Conservation (phyloP, 148 eudicot species). For the Drosera capensis region DNA sequence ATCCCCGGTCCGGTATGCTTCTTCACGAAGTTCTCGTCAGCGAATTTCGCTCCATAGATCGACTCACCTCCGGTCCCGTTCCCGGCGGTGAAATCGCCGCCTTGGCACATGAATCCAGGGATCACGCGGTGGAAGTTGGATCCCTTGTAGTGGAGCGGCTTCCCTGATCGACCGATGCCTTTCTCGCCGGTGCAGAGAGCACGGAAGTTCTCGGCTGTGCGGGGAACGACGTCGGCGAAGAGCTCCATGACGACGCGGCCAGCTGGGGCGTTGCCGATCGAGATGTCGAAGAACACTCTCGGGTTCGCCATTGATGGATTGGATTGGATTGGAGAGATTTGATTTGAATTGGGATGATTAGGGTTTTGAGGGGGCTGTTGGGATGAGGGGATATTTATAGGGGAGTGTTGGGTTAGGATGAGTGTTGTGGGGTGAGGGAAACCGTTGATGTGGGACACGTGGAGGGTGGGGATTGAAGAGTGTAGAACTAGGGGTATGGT, state of each 20-base stretch:
- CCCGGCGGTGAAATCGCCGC: conserved; percentile 41
- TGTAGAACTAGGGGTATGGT: no score
- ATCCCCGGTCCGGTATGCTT: conserved; percentile 57
- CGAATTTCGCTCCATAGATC: conserved; percentile 35
- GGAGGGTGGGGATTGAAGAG: no score
- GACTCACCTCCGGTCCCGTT: conserved; percentile 54
- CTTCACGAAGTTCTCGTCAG: conserved; percentile 39
- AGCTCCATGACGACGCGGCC: conserved; percentile 47
- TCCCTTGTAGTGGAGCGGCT: conserved; percentile 43
- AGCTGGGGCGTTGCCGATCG: conserved; percentile 26
- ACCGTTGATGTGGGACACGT: no score
- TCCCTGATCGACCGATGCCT: conserved; percentile 26
- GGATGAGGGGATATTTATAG: no score
- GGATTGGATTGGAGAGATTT: no score
- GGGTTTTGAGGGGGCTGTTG: no score
- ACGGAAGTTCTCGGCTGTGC: conserved; percentile 31
- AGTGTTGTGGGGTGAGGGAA: no score
- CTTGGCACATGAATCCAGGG: conserved; percentile 52
- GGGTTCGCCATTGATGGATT: conserved; percentile 15
- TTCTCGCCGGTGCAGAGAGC: conserved; percentile 45
- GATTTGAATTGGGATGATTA: no score
- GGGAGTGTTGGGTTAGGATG: no score
- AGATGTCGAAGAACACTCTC: conserved; percentile 38
- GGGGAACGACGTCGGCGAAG: conserved; percentile 27
- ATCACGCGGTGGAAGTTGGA: conserved; percentile 48